These are phyloP conservation scores for Fusarium sp. DNA, from an alignment of 2,329 filamentous ascomycete species.

Conservation along the genomic window DNA sequence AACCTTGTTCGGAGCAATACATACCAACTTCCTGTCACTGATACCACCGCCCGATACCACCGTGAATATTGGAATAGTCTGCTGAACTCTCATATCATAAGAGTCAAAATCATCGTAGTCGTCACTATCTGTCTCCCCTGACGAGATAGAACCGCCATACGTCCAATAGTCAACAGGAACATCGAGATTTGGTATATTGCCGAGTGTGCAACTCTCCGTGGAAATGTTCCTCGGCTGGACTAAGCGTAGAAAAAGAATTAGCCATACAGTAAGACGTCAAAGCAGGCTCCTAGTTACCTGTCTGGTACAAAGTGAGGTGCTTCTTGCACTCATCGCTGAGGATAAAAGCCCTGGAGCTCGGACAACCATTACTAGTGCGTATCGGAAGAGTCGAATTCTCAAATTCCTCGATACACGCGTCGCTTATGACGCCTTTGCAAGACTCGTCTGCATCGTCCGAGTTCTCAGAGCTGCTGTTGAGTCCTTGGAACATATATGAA, in stretches of 20 bases:
- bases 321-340: too few relatives aligned
- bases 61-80: neutral
- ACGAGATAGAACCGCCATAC: neutral
- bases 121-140: too few relatives aligned
- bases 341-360: too few relatives aligned
- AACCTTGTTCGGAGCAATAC: neutral
- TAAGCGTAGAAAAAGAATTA: neutral
- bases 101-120: neutral
- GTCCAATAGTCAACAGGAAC: neutral
- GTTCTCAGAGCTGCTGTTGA: neutral
- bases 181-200: neutral
- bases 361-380: fast-evolving
- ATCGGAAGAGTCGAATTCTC: neutral
- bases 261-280: too few relatives aligned
- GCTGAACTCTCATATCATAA: neutral
- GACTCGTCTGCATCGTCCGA: neutral
- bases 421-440: neutral
- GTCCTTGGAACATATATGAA: neutral
- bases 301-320: too few relatives aligned
- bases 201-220: neutral
- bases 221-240: neutral
- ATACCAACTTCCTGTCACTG: neutral
- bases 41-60: neutral
- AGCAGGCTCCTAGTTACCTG: too few relatives aligned
- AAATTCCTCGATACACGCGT: neutral